phyloP scores from a whole-genome alignment of 1,284 basidiomycete species.

The Schizophyllum amplum region DNA sequence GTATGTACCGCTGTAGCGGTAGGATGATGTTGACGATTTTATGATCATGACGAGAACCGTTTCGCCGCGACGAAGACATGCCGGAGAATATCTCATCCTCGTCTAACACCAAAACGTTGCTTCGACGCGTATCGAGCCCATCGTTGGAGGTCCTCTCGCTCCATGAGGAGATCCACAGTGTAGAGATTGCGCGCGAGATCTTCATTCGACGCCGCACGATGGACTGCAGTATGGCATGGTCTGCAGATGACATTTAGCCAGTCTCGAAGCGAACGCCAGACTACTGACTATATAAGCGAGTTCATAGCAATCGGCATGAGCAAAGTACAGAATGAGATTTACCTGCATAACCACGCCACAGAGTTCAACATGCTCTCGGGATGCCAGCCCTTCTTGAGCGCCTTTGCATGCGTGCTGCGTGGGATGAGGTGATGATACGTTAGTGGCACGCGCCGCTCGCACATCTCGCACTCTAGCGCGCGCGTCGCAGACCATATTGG shows the following conservation, averaged over 20 bases:
- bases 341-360: constrained; percentile 53
- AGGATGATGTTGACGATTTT: too few species aligned
- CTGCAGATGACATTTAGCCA: constrained; percentile 10
- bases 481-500: constrained; percentile 45
- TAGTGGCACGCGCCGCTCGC: constrained; percentile 41
- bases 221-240: constrained; percentile 45
- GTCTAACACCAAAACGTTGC: constrained; percentile 35
- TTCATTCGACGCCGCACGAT: constrained; percentile 39
- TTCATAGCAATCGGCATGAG: neutral
- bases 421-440: constrained; percentile 57
- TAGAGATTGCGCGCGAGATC: constrained; percentile 40
- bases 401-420: constrained; percentile 40
- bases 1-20: too few species aligned
- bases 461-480: constrained; percentile 46
- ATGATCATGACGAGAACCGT: constrained; percentile 8
- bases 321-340: constrained; percentile 11
- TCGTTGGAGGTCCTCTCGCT: constrained; percentile 43
- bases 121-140: constrained; percentile 47
- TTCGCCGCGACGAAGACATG: too few species aligned
- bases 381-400: constrained; percentile 47
- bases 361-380: constrained; percentile 39
- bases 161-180: constrained; percentile 39
- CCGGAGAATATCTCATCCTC: too few species aligned
- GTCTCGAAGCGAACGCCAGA: constrained; percentile 10
- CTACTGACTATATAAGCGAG: too few species aligned